A percentile compares a stretch with the other conserved stretches of the same genome.
phyloP scores from a whole-genome alignment of 129 eudicot species.

The Gnaphalium uliginosum region DNA sequence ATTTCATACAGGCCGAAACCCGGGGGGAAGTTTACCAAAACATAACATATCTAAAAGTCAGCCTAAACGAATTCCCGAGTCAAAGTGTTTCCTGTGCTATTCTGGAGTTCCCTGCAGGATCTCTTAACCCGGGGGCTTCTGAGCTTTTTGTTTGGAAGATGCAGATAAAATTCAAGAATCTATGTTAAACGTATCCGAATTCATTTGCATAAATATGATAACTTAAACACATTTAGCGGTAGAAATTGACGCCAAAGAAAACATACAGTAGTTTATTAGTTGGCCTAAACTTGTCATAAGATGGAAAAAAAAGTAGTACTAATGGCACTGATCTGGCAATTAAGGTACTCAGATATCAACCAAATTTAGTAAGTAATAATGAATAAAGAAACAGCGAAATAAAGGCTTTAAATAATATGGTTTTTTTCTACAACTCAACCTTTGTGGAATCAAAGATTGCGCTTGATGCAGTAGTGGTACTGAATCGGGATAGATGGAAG shows the following conservation, averaged over 20 bases:
- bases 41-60: too few relatives aligned
- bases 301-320: constrained; percentile 24
- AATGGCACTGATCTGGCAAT: constrained; percentile 16
- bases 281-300: constrained; percentile 12
- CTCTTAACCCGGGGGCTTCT: too few relatives aligned
- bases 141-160: too few relatives aligned
- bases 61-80: too few relatives aligned
- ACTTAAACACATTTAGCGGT: not conserved
- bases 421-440: too few relatives aligned
- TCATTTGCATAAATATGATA: constrained; percentile 1
- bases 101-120: not conserved
- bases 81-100: too few relatives aligned
- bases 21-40: too few relatives aligned
- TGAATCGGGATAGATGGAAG: constrained; percentile 5
- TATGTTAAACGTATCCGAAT: not conserved
- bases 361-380: not conserved
- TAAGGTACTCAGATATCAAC: not conserved
- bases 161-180: not conserved
- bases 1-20: too few relatives aligned
- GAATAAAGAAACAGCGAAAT: not conserved
- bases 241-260: not conserved
- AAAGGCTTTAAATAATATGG: too few relatives aligned
- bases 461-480: not conserved
- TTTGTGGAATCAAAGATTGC: constrained; percentile 14
- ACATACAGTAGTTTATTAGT: not conserved